These are phyloP conservation scores for Penicillium canescens DNA, from an alignment of 495 filamentous ascomycete species.

Conservation along the genomic window DNA sequence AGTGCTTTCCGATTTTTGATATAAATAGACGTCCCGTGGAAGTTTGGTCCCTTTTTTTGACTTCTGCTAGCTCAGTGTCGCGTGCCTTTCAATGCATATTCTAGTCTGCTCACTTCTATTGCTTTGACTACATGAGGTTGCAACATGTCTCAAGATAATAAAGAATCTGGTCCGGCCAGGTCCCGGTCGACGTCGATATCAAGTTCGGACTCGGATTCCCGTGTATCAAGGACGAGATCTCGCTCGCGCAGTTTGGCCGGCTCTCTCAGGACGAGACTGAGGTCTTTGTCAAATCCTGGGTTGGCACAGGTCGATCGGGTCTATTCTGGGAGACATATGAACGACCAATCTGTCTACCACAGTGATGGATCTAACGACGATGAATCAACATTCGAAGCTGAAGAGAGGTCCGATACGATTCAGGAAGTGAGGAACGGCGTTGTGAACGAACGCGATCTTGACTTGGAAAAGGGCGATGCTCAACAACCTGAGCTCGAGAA, in stretches of 20 bases:
- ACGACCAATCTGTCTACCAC: slow-evolving; percentile 41
- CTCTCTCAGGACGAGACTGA: slow-evolving; percentile 10
- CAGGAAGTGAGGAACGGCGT: slow-evolving; percentile 30
- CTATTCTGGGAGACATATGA: slow-evolving; percentile 35
- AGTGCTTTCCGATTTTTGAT: background rate
- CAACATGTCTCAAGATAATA: slow-evolving; percentile 3
- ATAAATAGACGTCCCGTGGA: background rate
- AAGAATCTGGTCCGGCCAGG: slow-evolving; percentile 58
- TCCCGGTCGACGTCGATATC: slow-evolving; percentile 15
- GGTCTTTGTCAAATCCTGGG: slow-evolving; percentile 8
- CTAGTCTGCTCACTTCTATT: background rate
- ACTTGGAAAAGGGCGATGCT: slow-evolving; percentile 26
- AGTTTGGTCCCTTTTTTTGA: background rate
- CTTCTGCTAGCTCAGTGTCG: background rate
- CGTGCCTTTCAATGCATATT: background rate
- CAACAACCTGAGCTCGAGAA: slow-evolving; percentile 22
- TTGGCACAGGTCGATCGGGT: slow-evolving; percentile 20
- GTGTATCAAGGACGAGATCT: slow-evolving; percentile 1
- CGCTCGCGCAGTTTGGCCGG: background rate
- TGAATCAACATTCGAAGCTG: background rate
- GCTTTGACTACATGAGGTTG: background rate
- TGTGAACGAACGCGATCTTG: slow-evolving; percentile 32
- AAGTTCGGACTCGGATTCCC: slow-evolving; percentile 14
- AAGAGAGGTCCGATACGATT: slow-evolving; percentile 12
- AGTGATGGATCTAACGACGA: slow-evolving; percentile 18